Evolutionary conservation across 768 basidiomycete genomes (phyloP), one percentile per base, ranked within the genome.

Genomic region (Goffeauzyma gilvescens): DNA sequence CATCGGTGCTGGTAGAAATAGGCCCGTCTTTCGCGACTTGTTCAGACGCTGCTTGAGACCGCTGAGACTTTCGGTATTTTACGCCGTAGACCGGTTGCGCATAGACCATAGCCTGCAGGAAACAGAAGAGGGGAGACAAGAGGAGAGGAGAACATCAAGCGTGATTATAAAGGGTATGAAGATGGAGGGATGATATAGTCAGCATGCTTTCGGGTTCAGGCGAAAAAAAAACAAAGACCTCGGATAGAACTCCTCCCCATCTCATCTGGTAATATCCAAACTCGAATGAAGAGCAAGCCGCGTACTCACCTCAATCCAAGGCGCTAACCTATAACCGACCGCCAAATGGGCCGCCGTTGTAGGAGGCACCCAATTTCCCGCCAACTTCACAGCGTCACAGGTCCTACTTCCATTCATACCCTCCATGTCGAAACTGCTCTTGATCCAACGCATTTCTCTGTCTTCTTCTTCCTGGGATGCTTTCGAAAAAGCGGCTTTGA

Each of bases 401-500:
- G 76, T 72, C 43, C 80, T 74, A 48, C 67, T 49, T 49, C 71
- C 59, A 59, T 90, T 90, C 55, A 81, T 79, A 17, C 79, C 78
- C 2, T 71, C 48, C 43, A 78, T 72, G 59, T 90, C 82, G 64
- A 72, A 81, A 53, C 67, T 72, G 15, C 77, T 75, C 57, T 79
- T 81, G 46, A 87, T 60, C 82, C 83, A 90, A 28, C 74, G 71
- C 31, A 80, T 69, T 62, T 93, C 87, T 10, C 65, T 66, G 60
- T 74, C 78, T 63, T 95, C 87, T 14, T 79, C 75, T 36, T 71
- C 67, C 1, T 86, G 82, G 32, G 68, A 67, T 3, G 85, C 81
- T 27, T 70, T 73, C 8, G 87, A 86, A 62, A 85, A 95, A 0
- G 85, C 85, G 7, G 86, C 86, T 45, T 86, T 81, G 67, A 82